Conservation (phyloP, 2,329 filamentous ascomycete species). For the Fusarium sp. region DNA sequence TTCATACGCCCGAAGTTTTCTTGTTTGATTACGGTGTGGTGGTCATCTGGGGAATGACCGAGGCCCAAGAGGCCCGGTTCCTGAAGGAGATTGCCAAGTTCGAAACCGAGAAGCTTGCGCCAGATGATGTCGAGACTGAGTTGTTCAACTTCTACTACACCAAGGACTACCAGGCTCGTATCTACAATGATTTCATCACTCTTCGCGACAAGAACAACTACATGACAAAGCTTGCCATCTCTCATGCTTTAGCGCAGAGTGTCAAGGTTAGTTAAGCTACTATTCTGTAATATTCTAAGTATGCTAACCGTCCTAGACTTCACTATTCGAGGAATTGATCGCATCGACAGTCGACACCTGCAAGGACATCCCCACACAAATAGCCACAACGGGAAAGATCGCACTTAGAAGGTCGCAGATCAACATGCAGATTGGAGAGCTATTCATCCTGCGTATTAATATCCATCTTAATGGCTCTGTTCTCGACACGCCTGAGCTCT, state of each 20-base stretch:
- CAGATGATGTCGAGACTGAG: conserved; percentile 92
- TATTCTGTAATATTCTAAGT: background rate
- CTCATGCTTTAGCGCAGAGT: conserved; percentile 92
- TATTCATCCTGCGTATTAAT: conserved; percentile 97
- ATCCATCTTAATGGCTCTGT: conserved; percentile 98
- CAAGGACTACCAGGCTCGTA: conserved; percentile 94
- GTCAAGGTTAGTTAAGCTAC: conserved; percentile 74
- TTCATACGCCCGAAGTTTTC: conserved; percentile 95
- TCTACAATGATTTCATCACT: conserved; percentile 99
- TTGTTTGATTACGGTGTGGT: conserved; percentile 98
- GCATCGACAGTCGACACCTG: conserved; percentile 93
- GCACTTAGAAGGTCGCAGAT: conserved; percentile 88
- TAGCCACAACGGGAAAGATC: conserved; percentile 92
- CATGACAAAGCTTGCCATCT: conserved; percentile 98
- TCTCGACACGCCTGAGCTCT: conserved; percentile 94
- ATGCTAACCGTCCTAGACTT: conserved; percentile 70
- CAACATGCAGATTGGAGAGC: conserved; percentile 99
- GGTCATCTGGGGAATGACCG: conserved; percentile 97
- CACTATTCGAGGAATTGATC: conserved; percentile 94
- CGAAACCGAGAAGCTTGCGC: conserved; percentile 86
- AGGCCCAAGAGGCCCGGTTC: conserved; percentile 89
- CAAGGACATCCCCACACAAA: conserved; percentile 92
- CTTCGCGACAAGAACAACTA: conserved; percentile 94
- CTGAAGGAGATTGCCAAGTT: conserved; percentile 95
- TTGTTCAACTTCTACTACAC: conserved; percentile 99